phyloP scores from a whole-genome alignment of 1,284 basidiomycete species.

The Volvariella volvacea region DNA sequence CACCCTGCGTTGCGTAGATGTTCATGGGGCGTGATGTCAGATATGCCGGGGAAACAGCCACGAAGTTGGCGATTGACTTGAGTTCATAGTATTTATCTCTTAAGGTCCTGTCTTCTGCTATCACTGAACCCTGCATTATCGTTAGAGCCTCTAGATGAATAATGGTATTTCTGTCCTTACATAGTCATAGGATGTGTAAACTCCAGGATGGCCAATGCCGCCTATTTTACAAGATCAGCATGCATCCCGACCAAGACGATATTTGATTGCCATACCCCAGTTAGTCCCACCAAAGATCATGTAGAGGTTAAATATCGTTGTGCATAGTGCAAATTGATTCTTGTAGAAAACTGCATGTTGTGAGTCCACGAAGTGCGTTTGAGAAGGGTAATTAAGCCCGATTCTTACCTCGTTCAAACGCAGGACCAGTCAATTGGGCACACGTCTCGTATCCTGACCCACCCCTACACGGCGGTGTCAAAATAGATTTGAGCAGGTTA shows the following conservation, averaged over 20 bases:
- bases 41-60: slow-evolving; percentile 39
- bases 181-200: slow-evolving; percentile 45
- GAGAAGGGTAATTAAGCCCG: no score
- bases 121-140: slow-evolving; percentile 31
- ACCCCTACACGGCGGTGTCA: slow-evolving; percentile 19
- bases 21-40: slow-evolving; percentile 38
- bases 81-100: slow-evolving; percentile 46
- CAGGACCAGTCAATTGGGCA: slow-evolving; percentile 29
- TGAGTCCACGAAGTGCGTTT: neutral
- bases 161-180: slow-evolving; percentile 16
- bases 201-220: slow-evolving; percentile 37
- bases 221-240: slow-evolving; percentile 15
- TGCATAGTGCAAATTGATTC: slow-evolving; percentile 40
- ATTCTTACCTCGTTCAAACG: slow-evolving; percentile 36
- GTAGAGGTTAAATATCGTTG: slow-evolving; percentile 38
- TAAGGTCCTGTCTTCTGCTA: slow-evolving; percentile 41
- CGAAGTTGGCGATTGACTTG: slow-evolving; percentile 41
- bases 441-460: slow-evolving; percentile 32
- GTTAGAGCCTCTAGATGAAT: slow-evolving; percentile 4
- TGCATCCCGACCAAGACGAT: neutral
- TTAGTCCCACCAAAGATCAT: slow-evolving; percentile 48
- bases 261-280: slow-evolving; percentile 27
- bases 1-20: slow-evolving; percentile 27
- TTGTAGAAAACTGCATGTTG: slow-evolving; percentile 40
- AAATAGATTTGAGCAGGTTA: neutral